Percentiles rank a stretch among this genome's conserved stretches.
Evolutionary conservation across 345 rosid species (phyloP).

Genomic region (Salix brachista): DNA sequence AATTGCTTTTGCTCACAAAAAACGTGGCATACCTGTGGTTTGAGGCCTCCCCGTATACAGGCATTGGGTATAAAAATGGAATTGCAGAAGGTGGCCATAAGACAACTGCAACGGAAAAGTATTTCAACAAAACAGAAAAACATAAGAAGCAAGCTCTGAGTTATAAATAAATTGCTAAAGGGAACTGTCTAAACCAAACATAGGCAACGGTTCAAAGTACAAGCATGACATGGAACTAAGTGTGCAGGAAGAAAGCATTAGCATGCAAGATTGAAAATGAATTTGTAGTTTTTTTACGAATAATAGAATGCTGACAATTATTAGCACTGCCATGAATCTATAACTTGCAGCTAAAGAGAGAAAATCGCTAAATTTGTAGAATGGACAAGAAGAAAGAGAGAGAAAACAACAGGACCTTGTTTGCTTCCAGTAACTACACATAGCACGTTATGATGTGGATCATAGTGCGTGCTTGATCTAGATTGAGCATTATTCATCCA

Average conservation of each 20-base stretch:
- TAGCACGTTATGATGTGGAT: slow-evolving; percentile 85
- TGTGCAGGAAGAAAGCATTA: not conserved
- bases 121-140: not conserved
- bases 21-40: slow-evolving; percentile 67
- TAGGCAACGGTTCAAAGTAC: not conserved
- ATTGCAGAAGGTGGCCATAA: slow-evolving; percentile 90
- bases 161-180: not conserved
- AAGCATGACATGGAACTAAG: not conserved
- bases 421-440: slow-evolving; percentile 72
- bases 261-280: not conserved
- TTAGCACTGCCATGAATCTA: not conserved
- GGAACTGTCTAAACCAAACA: not conserved
- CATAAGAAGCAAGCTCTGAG: not conserved
- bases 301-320: not conserved
- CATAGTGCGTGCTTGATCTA: slow-evolving; percentile 82
- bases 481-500: slow-evolving; percentile 86
- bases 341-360: not conserved
- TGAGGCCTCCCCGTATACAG: slow-evolving; percentile 87
- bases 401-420: slow-evolving; percentile 49
- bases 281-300: not conserved
- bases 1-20: slow-evolving; percentile 1
- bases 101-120: slow-evolving; percentile 47
- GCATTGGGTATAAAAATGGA: slow-evolving; percentile 79
- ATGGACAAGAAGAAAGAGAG: not conserved
- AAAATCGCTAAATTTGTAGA: not conserved